A percentile compares a stretch with the other conserved stretches of the same genome.
Conservation (phyloP, 257 asterid genomes). For the Plectranthus barbatus region DNA sequence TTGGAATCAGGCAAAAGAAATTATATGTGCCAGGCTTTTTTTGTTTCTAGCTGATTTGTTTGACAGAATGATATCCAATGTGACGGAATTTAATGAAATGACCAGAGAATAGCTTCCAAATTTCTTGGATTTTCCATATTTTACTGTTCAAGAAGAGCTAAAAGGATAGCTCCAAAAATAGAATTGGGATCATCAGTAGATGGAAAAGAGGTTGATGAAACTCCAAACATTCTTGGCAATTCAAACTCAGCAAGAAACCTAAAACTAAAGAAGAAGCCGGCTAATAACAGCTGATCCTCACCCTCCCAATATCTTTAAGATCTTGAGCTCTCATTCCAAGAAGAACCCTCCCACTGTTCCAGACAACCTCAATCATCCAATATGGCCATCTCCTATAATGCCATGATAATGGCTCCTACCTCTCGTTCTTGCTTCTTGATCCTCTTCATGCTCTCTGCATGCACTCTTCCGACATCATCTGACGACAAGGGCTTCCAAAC, state of each 20-base stretch:
- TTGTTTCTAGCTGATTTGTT: background rate
- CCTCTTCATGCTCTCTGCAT: background rate
- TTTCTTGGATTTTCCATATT: background rate
- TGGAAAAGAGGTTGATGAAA: slow-evolving; percentile 2
- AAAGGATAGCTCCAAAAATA: background rate
- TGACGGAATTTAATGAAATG: no score
- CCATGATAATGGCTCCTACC: background rate
- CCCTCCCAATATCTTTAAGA: background rate
- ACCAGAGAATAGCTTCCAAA: background rate
- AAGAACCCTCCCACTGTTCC: no score
- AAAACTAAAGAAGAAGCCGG: slow-evolving; percentile 23
- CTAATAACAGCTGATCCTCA: slow-evolving; percentile 22
- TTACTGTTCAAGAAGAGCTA: background rate
- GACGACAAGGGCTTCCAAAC: slow-evolving; percentile 11
- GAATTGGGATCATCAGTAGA: slow-evolving; percentile 11
- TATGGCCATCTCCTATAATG: background rate
- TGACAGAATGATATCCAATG: background rate
- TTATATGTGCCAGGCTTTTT: background rate
- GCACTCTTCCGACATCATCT: background rate
- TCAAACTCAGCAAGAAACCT: background rate
- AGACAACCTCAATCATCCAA: background rate
- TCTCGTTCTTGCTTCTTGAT: slow-evolving; percentile 6
- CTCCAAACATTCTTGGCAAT: background rate
- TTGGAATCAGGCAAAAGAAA: background rate
- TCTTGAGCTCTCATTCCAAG: slow-evolving; percentile 18